Conservation (phyloP, 306 rosid genomes). For the Albizia julibrissin region DNA sequence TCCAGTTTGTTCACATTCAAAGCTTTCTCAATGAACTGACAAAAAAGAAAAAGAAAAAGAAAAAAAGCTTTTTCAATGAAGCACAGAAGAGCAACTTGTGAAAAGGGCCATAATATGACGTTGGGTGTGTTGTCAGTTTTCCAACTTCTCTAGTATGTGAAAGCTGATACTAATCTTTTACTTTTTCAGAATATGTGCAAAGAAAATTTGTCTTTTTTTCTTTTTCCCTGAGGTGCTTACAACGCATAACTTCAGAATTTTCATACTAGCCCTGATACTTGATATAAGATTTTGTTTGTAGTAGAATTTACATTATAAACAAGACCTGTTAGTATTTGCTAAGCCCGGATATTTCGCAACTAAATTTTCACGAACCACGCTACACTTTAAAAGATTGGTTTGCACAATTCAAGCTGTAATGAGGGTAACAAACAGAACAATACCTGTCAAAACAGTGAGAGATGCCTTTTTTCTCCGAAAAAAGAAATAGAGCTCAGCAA, state of each 20-base stretch:
- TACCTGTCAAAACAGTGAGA: too few species aligned
- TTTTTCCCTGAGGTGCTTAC: neutral
- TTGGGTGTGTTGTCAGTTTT: neutral
- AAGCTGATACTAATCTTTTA: neutral
- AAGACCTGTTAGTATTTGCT: too few species aligned
- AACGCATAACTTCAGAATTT: neutral
- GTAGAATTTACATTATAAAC: too few species aligned
- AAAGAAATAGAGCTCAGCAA: neutral
- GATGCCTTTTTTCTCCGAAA: too few species aligned
- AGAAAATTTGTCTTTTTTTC: neutral
- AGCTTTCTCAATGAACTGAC: neutral
- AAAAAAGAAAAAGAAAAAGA: too few species aligned
- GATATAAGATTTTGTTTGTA: too few species aligned
- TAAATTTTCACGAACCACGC: too few species aligned
- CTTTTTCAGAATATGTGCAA: neutral
- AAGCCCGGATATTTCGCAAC: too few species aligned
- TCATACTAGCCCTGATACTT: neutral
- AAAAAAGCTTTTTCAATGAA: neutral
- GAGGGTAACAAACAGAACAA: too few species aligned
- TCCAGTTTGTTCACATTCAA: neutral
- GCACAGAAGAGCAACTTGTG: neutral
- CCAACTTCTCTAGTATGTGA: neutral
- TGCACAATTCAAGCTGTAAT: too few species aligned
- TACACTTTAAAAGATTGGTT: too few species aligned
- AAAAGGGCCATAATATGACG: neutral